A percentile compares a stretch with the other conserved stretches of the same genome.
Evolutionary conservation across 2,329 filamentous ascomycete species (phyloP).

Genomic region (Aspergillus proliferans): DNA sequence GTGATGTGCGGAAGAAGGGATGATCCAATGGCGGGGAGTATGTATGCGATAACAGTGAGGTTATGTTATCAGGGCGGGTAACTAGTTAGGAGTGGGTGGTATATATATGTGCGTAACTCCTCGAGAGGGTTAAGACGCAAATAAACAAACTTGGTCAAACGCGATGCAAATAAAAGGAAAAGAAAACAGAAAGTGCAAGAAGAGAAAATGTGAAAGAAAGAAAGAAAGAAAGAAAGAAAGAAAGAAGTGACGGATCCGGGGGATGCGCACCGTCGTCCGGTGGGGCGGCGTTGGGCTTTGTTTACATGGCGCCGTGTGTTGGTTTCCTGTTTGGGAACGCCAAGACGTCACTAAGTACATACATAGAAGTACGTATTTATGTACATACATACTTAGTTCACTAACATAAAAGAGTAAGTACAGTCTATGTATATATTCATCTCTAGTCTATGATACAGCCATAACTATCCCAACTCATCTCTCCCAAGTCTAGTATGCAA

Average conservation of each 20-base stretch:
- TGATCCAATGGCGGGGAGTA: not conserved
- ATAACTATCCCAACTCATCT: not conserved
- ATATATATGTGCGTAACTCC: too few relatives aligned
- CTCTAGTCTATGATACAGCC: not conserved
- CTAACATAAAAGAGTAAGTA: too few relatives aligned
- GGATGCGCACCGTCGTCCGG: not conserved
- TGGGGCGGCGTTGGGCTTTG: not conserved
- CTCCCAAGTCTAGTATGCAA: not conserved
- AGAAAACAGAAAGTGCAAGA: not conserved
- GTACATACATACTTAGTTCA: too few relatives aligned
- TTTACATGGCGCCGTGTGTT: not conserved
- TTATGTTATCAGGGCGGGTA: too few relatives aligned
- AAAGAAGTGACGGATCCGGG: not conserved
- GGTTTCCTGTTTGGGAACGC: not conserved
- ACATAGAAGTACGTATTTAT: not conserved
- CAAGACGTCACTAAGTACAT: not conserved
- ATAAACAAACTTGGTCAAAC: not conserved
- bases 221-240: not conserved
- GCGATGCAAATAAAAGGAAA: not conserved
- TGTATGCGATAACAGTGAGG: not conserved
- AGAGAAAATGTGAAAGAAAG: not conserved
- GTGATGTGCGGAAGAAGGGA: conserved; percentile 20
- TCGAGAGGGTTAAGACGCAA: too few relatives aligned
- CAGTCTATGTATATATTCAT: too few relatives aligned
- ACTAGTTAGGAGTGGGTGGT: too few relatives aligned